Base-by-base conservation (phyloP, 2,329 filamentous ascomycete genomes). In the Cladosporium austrohemisphaericum region DNA sequence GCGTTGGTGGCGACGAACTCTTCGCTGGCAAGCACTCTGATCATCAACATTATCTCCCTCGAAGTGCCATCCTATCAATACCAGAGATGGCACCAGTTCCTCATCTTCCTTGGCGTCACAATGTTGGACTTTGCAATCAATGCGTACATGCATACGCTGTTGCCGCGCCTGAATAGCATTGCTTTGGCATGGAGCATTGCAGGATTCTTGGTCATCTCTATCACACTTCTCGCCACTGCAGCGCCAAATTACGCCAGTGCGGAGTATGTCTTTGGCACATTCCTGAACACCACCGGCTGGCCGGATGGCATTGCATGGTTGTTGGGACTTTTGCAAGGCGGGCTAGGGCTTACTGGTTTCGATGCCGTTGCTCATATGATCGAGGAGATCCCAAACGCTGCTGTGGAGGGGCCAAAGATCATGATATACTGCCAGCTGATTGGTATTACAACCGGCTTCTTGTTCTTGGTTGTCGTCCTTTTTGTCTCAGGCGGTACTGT, bases 231-330 rank as follows among this genome's bases (percentile, higher is more conserved):
- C 33, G 74, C 81, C 4, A 85, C 80, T 60, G 72, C 82, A 0
- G 76, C 82, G 2, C 81, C 81, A 0, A 70, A 82, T 54, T 86
- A 78, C 55, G 79, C 81, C 54, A 75, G 72, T 13, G 83, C 73
- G n/a, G 61, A 72, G 11, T 86, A 83, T 49, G 83, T 86, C 9
- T 86, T 84, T 52, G 73, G 75, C 5, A 65, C 77, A 1, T 85
- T 86, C 57, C 77, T 84, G 61, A 87, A 87, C 56, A 65, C 77
- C 38, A 81, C 79, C 7, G 82, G 81, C 33, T 87, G 83, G 84
- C 83, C 84, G 0, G 80, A 86, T 65, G 83, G 83, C 0, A 63
- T 86, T 26, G 71, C 79, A 3, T 83, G 76, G 76, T 61, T 77
- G 41, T 66, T 79, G n/a, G 76, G 76, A 1, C 62, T 79, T 36